phyloP scores from a whole-genome alignment of 371 early-diverging fungal genomes.

The Chytridiales sp. region DNA sequence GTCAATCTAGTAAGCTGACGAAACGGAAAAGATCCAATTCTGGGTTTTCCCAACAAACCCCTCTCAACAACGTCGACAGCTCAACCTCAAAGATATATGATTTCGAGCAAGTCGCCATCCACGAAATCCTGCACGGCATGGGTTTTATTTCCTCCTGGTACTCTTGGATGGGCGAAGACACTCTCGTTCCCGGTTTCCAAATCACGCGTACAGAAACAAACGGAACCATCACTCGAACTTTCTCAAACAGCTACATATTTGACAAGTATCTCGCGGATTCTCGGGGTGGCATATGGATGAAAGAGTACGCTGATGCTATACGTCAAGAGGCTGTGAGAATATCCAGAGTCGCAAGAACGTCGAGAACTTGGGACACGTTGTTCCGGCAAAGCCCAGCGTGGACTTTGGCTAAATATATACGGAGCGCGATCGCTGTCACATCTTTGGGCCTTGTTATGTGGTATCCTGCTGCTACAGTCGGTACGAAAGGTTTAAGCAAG shows the following conservation, averaged over 20 bases:
- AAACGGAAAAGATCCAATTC: no score
- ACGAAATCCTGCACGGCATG: constrained; percentile 67
- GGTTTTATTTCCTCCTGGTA: constrained; percentile 64
- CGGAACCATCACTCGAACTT: constrained; percentile 17
- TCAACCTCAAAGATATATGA: constrained; percentile 36
- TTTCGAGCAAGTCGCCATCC: constrained; percentile 56
- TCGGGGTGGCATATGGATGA: constrained; percentile 29
- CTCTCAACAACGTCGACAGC: not conserved
- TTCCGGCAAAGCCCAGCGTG: constrained; percentile 16
- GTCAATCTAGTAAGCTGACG: no score
- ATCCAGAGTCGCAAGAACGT: no score
- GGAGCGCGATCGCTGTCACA: constrained; percentile 2
- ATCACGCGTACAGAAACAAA: not conserved
- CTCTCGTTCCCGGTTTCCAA: constrained; percentile 22
- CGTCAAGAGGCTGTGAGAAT: constrained; percentile 10
- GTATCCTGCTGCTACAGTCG: constrained; percentile 11
- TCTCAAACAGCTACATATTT: constrained; percentile 36
- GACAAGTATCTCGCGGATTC: constrained; percentile 26
- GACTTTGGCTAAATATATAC: constrained; percentile 11
- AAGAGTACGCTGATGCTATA: constrained; percentile 22
- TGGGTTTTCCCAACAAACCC: no score
- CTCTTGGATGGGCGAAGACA: constrained; percentile 13
- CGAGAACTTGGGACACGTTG: constrained; percentile 8
- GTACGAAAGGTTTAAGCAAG: not conserved
- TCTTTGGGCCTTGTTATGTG: constrained; percentile 26